A percentile compares a stretch with the other conserved stretches of the same genome.
Conservation (phyloP, 2,329 filamentous ascomycete species). For the Aureobasidium subglaciale region DNA sequence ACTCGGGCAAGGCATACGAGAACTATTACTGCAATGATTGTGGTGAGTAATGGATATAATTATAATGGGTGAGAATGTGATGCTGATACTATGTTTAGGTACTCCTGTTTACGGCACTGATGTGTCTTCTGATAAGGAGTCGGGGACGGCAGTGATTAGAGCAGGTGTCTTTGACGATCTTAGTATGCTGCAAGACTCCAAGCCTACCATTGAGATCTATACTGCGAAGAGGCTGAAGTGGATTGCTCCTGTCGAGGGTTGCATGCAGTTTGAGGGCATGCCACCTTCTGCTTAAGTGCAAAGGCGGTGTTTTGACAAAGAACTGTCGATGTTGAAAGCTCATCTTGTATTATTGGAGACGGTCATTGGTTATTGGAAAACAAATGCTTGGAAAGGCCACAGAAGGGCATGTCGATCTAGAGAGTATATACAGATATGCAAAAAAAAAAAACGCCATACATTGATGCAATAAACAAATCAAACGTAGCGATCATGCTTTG, state of each 20-base stretch:
- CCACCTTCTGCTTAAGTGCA: constrained; percentile 19
- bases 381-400: no score
- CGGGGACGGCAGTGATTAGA: constrained; percentile 33
- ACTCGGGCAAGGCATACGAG: constrained; percentile 48
- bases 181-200: constrained; percentile 31
- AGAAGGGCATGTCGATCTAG: no score
- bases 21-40: constrained; percentile 54
- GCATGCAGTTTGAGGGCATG: constrained; percentile 36
- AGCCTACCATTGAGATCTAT: constrained; percentile 38
- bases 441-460: neutral
- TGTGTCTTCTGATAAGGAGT: constrained; percentile 28
- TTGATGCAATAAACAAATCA: neutral
- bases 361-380: no score
- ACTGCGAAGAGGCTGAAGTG: constrained; percentile 32
- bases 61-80: no score
- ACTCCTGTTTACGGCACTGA: constrained; percentile 20
- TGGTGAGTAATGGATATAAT: no score
- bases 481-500: neutral
- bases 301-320: no score
- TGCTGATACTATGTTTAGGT: constrained; percentile 22
- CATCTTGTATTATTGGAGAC: no score
- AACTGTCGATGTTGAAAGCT: no score
- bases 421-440: neutral
- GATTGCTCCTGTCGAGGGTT: constrained; percentile 33
- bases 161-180: constrained; percentile 38